These are phyloP conservation scores for Dissophora globulifera DNA, from an alignment of 192 early-diverging fungal genomes.

Conservation along the genomic window DNA sequence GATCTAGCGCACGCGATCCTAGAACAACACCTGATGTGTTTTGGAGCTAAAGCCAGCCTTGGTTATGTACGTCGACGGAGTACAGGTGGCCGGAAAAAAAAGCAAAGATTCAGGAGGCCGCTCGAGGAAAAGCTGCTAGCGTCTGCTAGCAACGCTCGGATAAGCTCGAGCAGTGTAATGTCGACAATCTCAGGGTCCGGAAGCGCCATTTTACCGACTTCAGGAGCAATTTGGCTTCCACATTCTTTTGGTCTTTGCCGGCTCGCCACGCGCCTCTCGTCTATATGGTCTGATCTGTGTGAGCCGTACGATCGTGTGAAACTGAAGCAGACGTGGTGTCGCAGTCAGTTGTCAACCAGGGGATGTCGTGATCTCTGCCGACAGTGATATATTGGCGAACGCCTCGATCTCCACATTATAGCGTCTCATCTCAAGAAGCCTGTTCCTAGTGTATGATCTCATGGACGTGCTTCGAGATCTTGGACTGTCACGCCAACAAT, in stretches of 20 bases:
- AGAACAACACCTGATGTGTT: neutral
- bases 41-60: neutral
- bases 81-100: constrained; percentile 5
- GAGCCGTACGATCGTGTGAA: neutral
- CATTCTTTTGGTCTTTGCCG: neutral
- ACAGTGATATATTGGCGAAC: constrained; percentile 16
- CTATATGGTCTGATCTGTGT: neutral
- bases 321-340: constrained; percentile 18
- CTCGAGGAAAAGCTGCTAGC: constrained; percentile 1
- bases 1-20: constrained; percentile 8
- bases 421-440: neutral
- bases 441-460: constrained; percentile 5
- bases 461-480: neutral
- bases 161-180: neutral
- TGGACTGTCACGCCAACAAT: neutral
- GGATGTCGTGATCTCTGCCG: constrained; percentile 8
- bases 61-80: constrained; percentile 17
- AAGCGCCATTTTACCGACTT: constrained; percentile 12
- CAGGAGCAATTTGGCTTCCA: neutral
- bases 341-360: neutral
- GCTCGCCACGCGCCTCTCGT: neutral
- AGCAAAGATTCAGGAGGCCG: neutral
- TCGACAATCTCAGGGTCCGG: neutral
- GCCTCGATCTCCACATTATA: neutral
- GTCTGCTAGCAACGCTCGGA: neutral